A percentile compares a stretch with the other conserved stretches of the same genome.
phyloP scores from a whole-genome alignment of 805 yeast species.

The Kuraishia capsulata region DNA sequence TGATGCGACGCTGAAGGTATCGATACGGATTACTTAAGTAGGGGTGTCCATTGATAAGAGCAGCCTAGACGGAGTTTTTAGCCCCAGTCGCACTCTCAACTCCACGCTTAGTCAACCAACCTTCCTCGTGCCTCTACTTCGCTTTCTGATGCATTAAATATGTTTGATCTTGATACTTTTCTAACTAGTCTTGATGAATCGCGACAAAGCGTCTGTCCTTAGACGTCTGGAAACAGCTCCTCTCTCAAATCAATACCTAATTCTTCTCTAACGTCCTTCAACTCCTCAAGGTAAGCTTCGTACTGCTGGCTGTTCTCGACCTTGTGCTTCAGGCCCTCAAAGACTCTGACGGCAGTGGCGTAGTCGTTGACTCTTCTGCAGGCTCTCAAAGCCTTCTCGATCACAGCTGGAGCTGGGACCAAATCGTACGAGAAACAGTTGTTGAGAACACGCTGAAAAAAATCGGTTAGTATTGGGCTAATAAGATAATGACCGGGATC shows the following conservation, averaged over 20 bases:
- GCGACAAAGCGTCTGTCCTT: too few relatives aligned
- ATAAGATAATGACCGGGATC: too few relatives aligned
- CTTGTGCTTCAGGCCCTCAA: conserved; percentile 93
- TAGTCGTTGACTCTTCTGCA: conserved; percentile 98
- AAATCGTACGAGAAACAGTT: conserved; percentile 97
- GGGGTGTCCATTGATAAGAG: too few relatives aligned
- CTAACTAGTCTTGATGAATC: too few relatives aligned
- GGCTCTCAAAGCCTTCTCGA: conserved; percentile 93
- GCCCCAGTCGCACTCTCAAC: too few relatives aligned
- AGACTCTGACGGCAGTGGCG: conserved; percentile 97
- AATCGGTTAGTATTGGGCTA: conserved; percentile 1
- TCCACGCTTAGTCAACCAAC: too few relatives aligned
- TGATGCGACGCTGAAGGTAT: too few relatives aligned
- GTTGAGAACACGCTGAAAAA: conserved; percentile 75
- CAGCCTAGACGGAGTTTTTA: too few relatives aligned
- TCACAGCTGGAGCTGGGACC: conserved; percentile 95
- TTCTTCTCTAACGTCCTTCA: conserved; percentile 84
- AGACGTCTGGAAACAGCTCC: conserved; percentile 52
- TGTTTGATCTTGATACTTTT: too few relatives aligned
- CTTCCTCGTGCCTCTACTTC: too few relatives aligned
- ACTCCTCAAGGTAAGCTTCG: conserved; percentile 91
- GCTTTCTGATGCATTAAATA: too few relatives aligned
- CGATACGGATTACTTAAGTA: too few relatives aligned
- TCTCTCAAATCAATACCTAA: conserved; percentile 91
- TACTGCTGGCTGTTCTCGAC: conserved; percentile 93